These are phyloP conservation scores for Acanthochlamys bracteata DNA, from an alignment of 106 monocot genomes.

Conservation along the genomic window DNA sequence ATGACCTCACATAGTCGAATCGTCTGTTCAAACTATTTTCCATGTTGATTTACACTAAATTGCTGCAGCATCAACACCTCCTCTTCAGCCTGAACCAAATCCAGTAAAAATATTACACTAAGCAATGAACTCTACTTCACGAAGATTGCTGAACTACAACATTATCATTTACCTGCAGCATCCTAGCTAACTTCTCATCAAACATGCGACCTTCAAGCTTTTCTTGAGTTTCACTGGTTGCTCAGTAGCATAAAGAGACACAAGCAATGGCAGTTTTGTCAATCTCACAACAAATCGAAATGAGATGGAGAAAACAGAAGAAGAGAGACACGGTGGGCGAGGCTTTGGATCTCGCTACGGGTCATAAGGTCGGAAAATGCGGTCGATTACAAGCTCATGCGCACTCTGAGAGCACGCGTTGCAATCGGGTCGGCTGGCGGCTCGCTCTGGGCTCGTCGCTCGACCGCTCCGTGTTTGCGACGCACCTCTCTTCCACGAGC, in stretches of 20 bases:
- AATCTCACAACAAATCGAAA: too few relatives aligned
- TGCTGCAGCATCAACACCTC: conserved; percentile 68
- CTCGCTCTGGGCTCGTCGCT: neutral
- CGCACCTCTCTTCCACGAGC: neutral
- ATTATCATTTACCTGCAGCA: conserved; percentile 43
- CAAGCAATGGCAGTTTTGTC: conserved; percentile 7
- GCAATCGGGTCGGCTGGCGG: neutral
- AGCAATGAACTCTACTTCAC: neutral
- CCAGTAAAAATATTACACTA: neutral
- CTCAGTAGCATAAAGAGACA: conserved; percentile 19
- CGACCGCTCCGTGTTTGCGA: neutral
- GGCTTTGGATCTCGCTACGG: neutral
- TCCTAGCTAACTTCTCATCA: conserved; percentile 76
- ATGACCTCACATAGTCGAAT: conserved; percentile 35
- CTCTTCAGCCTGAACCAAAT: conserved; percentile 64
- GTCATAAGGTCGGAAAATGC: neutral
- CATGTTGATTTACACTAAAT: conserved; percentile 18
- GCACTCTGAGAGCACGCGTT: neutral
- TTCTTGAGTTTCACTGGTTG: conserved; percentile 7
- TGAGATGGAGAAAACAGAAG: too few relatives aligned
- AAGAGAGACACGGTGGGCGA: neutral
- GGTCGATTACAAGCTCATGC: neutral
- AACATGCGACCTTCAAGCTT: conserved; percentile 9
- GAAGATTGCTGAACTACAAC: neutral
- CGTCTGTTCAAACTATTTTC: conserved; percentile 42